Evolutionary conservation across 2,329 filamentous ascomycete species (phyloP).

Genomic region (Fusarium decemcellulare): DNA sequence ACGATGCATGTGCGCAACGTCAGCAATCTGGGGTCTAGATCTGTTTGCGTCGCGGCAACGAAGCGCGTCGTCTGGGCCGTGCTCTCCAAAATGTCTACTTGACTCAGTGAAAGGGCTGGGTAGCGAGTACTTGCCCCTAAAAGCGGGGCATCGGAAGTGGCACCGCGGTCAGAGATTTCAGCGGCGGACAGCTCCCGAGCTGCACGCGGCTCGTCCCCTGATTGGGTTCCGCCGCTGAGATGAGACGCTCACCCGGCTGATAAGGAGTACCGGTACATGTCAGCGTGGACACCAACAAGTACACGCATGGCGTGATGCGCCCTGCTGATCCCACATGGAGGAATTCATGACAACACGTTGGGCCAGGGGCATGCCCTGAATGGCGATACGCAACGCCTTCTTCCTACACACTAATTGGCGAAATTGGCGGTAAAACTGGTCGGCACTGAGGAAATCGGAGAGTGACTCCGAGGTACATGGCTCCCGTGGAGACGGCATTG

Average conservation of each 20-base stretch:
- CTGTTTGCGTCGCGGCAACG: neutral
- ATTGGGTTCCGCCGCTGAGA: neutral
- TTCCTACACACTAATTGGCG: constrained; percentile 14
- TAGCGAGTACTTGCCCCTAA: neutral
- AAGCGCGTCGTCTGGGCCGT: constrained; percentile 8
- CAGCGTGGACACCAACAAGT: constrained; percentile 5
- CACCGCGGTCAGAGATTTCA: constrained; percentile 10
- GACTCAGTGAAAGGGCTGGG: constrained; percentile 36
- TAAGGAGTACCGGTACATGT: constrained; percentile 22
- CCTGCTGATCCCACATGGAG: neutral
- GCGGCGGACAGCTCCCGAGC: neutral
- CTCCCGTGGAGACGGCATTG: neutral
- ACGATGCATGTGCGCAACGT: neutral
- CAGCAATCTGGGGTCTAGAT: constrained; percentile 25
- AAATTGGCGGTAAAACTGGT: neutral
- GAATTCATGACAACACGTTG: constrained; percentile 4
- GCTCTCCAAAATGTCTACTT: constrained; percentile 17
- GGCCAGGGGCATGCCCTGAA: neutral
- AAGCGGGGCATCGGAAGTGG: constrained; percentile 5
- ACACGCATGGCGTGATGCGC: constrained; percentile 26
- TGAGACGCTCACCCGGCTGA: constrained; percentile 19
- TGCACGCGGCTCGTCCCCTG: neutral
- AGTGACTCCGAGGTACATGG: constrained; percentile 41
- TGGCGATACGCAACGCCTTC: constrained; percentile 8
- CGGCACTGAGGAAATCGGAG: constrained; percentile 10